Conservation (phyloP, 257 asterid genomes). For the Rubia yunnanensis region DNA sequence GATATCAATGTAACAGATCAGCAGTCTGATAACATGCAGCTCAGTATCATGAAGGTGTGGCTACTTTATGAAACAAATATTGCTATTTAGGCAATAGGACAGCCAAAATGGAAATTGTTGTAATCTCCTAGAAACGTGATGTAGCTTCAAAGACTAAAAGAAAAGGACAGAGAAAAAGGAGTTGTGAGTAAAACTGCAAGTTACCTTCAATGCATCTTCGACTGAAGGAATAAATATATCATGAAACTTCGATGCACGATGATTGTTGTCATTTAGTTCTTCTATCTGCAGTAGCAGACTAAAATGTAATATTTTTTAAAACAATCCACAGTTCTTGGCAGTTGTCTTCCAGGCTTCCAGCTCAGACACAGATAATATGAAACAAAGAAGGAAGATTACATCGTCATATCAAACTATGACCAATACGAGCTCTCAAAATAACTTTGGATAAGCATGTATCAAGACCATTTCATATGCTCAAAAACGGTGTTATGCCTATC, state of each 20-base stretch:
- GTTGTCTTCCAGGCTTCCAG: conserved; percentile 1
- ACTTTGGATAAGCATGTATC: neutral
- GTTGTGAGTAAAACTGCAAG: neutral
- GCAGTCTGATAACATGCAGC: neutral
- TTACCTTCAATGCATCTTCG: conserved; percentile 82
- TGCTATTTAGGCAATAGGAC: neutral
- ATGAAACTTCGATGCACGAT: conserved; percentile 39
- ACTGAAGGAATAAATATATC: conserved; percentile 55
- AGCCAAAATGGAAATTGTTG: neutral
- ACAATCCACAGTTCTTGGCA: conserved; percentile 1
- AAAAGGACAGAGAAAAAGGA: neutral
- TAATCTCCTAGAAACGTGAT: conserved; percentile 1
- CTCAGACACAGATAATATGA: conserved; percentile 3
- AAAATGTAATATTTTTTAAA: conserved; percentile 17
- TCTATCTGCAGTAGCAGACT: conserved; percentile 47
- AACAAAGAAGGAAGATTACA: neutral
- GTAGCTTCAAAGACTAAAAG: neutral
- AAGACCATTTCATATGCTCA: conserved; percentile 5
- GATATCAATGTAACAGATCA: neutral
- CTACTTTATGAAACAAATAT: neutral
- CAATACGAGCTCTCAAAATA: neutral
- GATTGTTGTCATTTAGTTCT: conserved; percentile 43
- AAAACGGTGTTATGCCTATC: neutral
- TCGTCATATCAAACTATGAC: neutral
- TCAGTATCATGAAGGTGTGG: neutral